A percentile compares a stretch with the other conserved stretches of the same genome.
These are phyloP conservation scores for Penicillium corylophilum DNA, from an alignment of 2,329 filamentous ascomycete genomes.

Conservation along the genomic window DNA sequence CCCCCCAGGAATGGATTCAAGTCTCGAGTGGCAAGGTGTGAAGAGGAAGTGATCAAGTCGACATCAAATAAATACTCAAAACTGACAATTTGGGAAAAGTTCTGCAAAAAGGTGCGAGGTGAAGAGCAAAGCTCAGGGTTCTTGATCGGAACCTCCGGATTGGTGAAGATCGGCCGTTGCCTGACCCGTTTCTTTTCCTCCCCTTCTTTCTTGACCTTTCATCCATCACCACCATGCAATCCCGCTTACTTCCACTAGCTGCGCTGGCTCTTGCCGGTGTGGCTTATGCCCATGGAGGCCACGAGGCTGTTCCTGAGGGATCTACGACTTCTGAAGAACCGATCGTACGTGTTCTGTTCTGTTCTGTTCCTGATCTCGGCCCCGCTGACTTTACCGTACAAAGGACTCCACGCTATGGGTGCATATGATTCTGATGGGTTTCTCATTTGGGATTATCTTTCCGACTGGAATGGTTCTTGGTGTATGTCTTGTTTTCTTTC, in stretches of 20 bases:
- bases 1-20: constrained; percentile 2
- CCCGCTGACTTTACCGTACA: constrained; percentile 24
- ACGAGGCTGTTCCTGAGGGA: constrained; percentile 65
- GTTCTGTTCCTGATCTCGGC: background rate
- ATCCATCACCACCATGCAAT: constrained; percentile 1
- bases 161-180: constrained; percentile 11
- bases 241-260: constrained; percentile 2
- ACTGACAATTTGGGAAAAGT: background rate
- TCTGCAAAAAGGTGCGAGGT: background rate
- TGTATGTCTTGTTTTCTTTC: constrained; percentile 51
- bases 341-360: constrained; percentile 56
- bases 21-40: background rate
- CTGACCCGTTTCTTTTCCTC: constrained; percentile 7
- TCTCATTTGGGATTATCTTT: constrained; percentile 89
- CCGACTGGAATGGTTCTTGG: constrained; percentile 94
- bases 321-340: constrained; percentile 69
- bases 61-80: background rate
- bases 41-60: background rate
- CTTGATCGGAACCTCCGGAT: constrained; percentile 24
- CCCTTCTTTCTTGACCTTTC: constrained; percentile 10
- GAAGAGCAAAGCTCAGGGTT: background rate
- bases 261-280: constrained; percentile 29
- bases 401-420: constrained; percentile 87
- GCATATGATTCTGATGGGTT: constrained; percentile 84
- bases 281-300: constrained; percentile 52